These are phyloP conservation scores for Camptophora hylomeconis DNA, from an alignment of 2,329 filamentous ascomycete species.

Conservation along the genomic window DNA sequence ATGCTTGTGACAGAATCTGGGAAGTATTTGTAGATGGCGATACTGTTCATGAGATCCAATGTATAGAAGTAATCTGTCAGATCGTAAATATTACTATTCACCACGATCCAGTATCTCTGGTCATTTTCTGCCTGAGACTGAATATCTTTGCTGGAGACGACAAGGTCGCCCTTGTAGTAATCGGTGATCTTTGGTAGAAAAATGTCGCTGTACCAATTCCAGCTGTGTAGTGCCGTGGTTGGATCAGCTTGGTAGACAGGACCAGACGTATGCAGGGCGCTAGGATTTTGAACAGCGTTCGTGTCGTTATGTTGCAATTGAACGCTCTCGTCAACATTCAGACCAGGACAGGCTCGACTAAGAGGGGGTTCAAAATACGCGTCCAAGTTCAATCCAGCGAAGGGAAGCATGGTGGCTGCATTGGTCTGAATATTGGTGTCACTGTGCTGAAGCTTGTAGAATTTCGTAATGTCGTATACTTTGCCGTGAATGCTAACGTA, in stretches of 20 bases:
- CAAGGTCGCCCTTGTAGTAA: constrained; percentile 77
- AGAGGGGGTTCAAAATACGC: constrained; percentile 77
- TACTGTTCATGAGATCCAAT: constrained; percentile 42
- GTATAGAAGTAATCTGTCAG: constrained; percentile 86
- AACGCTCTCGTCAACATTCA: constrained; percentile 49
- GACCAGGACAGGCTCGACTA: constrained; percentile 56
- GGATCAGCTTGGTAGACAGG: constrained; percentile 40
- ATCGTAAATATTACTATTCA: constrained; percentile 69
- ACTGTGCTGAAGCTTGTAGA: constrained; percentile 75
- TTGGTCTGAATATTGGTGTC: constrained; percentile 52
- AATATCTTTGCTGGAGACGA: constrained; percentile 51
- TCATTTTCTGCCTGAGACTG: constrained; percentile 51
- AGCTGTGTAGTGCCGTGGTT: constrained; percentile 44
- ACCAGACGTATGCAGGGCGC: constrained; percentile 61
- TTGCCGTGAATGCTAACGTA: constrained; percentile 78
- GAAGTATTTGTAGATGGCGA: constrained; percentile 55
- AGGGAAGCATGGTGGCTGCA: constrained; percentile 55
- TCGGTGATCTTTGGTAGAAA: constrained; percentile 73
- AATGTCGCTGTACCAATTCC: constrained; percentile 61
- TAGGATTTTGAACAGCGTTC: constrained; percentile 39
- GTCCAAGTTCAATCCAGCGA: constrained; percentile 68
- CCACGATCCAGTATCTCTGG: constrained; percentile 65
- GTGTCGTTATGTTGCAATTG: constrained; percentile 46
- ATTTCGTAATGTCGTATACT: constrained; percentile 86
- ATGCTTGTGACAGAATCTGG: constrained; percentile 53